Conservation (phyloP, 306 rosid species). For the Coriaria nepalensis region DNA sequence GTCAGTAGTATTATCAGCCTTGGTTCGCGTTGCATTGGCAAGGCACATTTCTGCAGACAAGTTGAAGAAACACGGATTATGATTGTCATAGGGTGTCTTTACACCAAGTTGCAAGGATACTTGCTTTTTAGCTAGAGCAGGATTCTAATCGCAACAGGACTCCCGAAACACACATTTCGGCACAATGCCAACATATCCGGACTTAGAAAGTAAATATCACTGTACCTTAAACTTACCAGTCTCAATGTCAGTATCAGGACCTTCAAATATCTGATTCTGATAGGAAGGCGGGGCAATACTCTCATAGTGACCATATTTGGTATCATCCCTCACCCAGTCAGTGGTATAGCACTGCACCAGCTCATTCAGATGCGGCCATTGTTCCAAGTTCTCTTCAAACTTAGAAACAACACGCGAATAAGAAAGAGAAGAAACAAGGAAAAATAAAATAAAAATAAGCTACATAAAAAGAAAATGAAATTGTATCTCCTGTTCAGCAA, state of each 20-base stretch:
- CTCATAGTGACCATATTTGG: conserved; percentile 86
- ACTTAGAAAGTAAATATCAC: too few species aligned
- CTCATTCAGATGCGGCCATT: conserved; percentile 94
- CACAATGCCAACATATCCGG: too few species aligned
- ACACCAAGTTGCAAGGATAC: too few species aligned
- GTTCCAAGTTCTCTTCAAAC: conserved; percentile 96
- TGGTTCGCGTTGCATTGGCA: conserved; percentile 65
- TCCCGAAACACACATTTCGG: too few species aligned
- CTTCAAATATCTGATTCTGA: conserved; percentile 85
- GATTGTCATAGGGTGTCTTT: too few species aligned
- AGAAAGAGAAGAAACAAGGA: background rate
- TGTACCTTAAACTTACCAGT: conserved; percentile 34
- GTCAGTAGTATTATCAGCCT: conserved; percentile 67
- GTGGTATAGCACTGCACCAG: conserved; percentile 91
- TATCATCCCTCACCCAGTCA: conserved; percentile 93
- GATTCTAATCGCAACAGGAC: too few species aligned
- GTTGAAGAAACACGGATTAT: conserved; percentile 7
- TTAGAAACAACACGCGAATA: conserved; percentile 15
- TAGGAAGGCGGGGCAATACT: conserved; percentile 52
- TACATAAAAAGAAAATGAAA: background rate
- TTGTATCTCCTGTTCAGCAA: background rate
- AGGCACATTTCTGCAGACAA: conserved; percentile 68
- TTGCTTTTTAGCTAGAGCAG: too few species aligned
- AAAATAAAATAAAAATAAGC: background rate
- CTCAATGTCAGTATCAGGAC: conserved; percentile 94